A percentile compares a stretch with the other conserved stretches of the same genome.
Conservation (phyloP, 306 rosid species). For the Rosa rugosa region DNA sequence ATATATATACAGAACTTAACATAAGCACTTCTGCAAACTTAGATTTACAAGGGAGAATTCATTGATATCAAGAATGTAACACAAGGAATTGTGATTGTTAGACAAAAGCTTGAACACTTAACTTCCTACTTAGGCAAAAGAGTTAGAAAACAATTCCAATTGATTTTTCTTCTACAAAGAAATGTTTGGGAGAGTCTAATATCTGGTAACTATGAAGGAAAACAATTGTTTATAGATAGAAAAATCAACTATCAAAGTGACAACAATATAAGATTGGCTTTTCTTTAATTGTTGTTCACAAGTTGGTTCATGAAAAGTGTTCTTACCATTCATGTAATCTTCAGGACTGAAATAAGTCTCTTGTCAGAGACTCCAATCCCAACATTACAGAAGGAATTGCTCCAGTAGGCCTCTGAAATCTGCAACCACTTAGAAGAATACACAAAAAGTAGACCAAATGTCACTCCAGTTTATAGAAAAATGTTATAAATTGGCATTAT, state of each 20-base stretch:
- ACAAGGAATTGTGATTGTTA: not conserved
- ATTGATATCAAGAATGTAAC: not conserved
- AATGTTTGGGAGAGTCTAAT: not conserved
- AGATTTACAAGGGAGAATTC: not conserved
- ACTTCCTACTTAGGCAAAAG: not conserved
- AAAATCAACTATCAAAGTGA: not conserved
- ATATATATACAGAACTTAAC: not conserved
- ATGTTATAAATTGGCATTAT: no score
- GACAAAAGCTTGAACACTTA: not conserved
- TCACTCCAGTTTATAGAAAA: no score
- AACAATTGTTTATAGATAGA: not conserved
- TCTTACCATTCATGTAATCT: no score
- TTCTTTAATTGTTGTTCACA: not conserved
- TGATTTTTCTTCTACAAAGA: not conserved
- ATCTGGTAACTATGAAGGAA: not conserved
- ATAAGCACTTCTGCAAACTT: no score
- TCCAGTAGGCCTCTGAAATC: no score
- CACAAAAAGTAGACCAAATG: no score
- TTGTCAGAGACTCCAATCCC: no score
- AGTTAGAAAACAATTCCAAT: not conserved
- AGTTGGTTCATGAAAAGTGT: constrained; percentile 1
- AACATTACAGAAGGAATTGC: no score
- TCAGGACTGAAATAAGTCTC: no score
- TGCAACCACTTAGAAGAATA: no score
- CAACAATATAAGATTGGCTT: not conserved